phyloP scores from a whole-genome alignment of 768 basidiomycete species.

The Auriscalpium orientale region DNA sequence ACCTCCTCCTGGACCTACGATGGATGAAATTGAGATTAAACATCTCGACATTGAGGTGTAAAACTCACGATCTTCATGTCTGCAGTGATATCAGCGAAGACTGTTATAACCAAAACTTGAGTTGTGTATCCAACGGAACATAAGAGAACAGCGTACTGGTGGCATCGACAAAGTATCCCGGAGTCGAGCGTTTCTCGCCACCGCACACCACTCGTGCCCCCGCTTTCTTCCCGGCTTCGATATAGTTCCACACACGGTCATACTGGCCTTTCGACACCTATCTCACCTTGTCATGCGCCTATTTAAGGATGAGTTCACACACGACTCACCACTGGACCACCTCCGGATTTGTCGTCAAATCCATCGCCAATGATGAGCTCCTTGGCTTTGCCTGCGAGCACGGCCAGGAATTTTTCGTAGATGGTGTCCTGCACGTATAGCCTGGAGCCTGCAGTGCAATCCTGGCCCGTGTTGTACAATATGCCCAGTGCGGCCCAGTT shows the following conservation, averaged over 20 bases:
- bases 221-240: conserved; percentile 75
- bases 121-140: neutral
- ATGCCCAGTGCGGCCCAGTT: conserved; percentile 84
- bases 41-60: neutral
- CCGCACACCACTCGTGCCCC: conserved; percentile 77
- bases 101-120: conserved; percentile 28
- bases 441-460: conserved; percentile 89
- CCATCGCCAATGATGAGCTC: conserved; percentile 73
- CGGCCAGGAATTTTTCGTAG: conserved; percentile 74
- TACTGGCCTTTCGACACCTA: conserved; percentile 81
- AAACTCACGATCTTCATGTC: conserved; percentile 78
- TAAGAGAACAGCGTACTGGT: conserved; percentile 50
- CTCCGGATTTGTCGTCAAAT: conserved; percentile 63
- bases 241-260: conserved; percentile 82
- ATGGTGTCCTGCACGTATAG: conserved; percentile 83
- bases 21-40: neutral
- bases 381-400: conserved; percentile 61
- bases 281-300: neutral
- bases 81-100: conserved; percentile 72
- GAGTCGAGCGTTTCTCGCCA: conserved; percentile 66
- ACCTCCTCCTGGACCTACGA: conserved; percentile 65
- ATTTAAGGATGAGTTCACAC: neutral
- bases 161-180: conserved; percentile 87
- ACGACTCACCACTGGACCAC: conserved; percentile 72
- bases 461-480: conserved; percentile 86